Evolutionary conservation across 345 rosid genomes (phyloP), one percentile per base, ranked within the genome.

Genomic region (Schrenkiella parvula): DNA sequence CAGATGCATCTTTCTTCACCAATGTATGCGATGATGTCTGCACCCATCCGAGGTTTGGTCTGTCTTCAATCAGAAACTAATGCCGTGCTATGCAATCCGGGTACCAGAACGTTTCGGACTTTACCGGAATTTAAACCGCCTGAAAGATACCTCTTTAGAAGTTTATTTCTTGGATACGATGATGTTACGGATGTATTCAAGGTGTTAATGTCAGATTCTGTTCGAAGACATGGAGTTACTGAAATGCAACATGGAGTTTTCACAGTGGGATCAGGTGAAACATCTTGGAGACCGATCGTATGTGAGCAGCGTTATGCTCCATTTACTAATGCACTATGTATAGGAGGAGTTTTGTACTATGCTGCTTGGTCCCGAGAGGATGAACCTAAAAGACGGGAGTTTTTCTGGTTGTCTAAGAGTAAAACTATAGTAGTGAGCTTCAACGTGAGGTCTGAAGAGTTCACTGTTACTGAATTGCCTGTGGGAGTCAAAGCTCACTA

Each of bases 261-360:
- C 2, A 64, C 68, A 8, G 8, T 64, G 28, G 4, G 32, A 38
- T 1, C 15, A 1, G 15, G 12, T 13, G 15, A 13, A 14, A n/a
- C 7, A 14, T 19, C 56, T 64, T 64, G 69, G 69, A 47, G 44
- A 32, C 9, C 2, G 32, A 21, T 64, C 22, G 3, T 2, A 32
- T 19, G 21, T 34, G 6, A 31, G 31, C 21, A 32, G 31, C 2
- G 4, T 32, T 43, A 64, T 47, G 8, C 0, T 47, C 69, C 44
- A 19, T 1, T 8, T 32, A 32, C 21, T 19, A 2, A 32, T 18
- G 44, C 32, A 64, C 9, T 47, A 19, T 64, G 14, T 0, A 31
- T 13, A 64, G 69, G 10, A 17, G 54, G 26, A 13, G 9, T 64
- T 14, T 13, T 64, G n/a, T 64, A 64, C 44, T 64, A 47, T 64